Percentiles rank a stretch among this genome's conserved stretches.
These are phyloP conservation scores for Micractinium conductrix DNA, from an alignment of 139 green algal genomes.

Conservation along the genomic window DNA sequence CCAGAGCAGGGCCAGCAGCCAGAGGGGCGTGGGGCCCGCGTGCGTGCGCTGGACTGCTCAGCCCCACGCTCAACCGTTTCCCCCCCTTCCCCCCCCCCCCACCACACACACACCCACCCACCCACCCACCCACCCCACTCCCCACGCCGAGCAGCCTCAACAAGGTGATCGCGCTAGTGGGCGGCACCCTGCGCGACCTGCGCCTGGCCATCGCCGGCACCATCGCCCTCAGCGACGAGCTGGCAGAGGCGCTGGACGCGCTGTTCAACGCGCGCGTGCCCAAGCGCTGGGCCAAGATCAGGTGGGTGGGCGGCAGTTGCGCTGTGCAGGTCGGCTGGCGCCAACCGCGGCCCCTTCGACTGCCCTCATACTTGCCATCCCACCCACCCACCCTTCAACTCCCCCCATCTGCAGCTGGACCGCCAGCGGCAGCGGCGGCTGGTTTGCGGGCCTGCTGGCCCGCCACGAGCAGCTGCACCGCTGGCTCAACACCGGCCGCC, in stretches of 20 bases:
- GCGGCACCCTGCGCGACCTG: conserved; percentile 81
- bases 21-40: too few relatives aligned
- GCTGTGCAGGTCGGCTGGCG: too few relatives aligned
- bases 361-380: conserved; percentile 20
- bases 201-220: conserved; percentile 90
- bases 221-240: conserved; percentile 80
- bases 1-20: too few relatives aligned
- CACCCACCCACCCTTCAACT: too few relatives aligned
- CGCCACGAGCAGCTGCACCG: conserved; percentile 92
- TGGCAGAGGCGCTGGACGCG: conserved; percentile 86
- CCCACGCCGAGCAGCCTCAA: conserved; percentile 88
- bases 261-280: conserved; percentile 91
- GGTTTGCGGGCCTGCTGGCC: conserved; percentile 78
- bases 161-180: conserved; percentile 67
- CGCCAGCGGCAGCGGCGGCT: conserved; percentile 72
- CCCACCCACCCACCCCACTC: not conserved
- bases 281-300: conserved; percentile 79
- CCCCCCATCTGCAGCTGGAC: conserved; percentile 65
- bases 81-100: too few relatives aligned
- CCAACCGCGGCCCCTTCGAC: too few relatives aligned
- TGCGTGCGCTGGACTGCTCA: too few relatives aligned
- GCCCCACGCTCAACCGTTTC: too few relatives aligned
- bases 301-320: conserved; percentile 67
- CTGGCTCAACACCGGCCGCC: conserved; percentile 89
- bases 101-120: too few relatives aligned